phyloP scores from a whole-genome alignment of 176 grass and related monocot species.

The barley (Hordeum vulgare) region DNA sequence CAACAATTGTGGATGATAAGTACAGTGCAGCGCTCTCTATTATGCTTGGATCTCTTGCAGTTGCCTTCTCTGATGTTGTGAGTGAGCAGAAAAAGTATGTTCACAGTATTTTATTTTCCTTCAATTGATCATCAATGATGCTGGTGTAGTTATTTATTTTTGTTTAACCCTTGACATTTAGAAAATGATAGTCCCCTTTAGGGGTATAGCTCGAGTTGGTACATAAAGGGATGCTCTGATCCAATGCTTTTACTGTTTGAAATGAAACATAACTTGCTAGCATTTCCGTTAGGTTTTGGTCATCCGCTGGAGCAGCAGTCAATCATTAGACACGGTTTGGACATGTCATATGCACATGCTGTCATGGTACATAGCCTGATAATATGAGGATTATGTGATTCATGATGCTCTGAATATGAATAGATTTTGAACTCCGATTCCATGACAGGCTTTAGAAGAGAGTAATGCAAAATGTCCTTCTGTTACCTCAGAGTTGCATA shows the following conservation, averaged over 20 bases:
- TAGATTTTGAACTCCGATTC: too few relatives aligned
- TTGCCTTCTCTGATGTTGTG: constrained; percentile 95
- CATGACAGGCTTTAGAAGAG: too few relatives aligned
- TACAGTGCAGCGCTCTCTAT: constrained; percentile 77
- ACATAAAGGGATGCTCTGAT: neutral
- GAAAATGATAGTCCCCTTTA: neutral
- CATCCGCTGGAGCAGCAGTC: neutral
- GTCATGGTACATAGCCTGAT: neutral
- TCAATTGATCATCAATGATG: neutral
- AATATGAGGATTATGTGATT: neutral
- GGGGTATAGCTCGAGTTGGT: neutral
- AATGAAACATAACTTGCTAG: neutral
- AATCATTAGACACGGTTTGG: neutral
- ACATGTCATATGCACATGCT: neutral
- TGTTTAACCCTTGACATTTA: neutral
- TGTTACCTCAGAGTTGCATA: too few relatives aligned
- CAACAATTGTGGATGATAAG: constrained; percentile 80
- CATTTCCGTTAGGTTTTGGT: neutral
- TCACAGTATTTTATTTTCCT: neutral
- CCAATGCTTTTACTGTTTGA: neutral
- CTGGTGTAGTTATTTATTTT: neutral
- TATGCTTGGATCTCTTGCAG: constrained; percentile 85
- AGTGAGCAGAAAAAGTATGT: constrained; percentile 22
- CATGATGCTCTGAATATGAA: neutral
- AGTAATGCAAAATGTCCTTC: too few relatives aligned